Evolutionary conservation across 176 grass and related monocot species (phyloP), one percentile per base, ranked within the genome.

Genomic region (Carex kokanica): DNA sequence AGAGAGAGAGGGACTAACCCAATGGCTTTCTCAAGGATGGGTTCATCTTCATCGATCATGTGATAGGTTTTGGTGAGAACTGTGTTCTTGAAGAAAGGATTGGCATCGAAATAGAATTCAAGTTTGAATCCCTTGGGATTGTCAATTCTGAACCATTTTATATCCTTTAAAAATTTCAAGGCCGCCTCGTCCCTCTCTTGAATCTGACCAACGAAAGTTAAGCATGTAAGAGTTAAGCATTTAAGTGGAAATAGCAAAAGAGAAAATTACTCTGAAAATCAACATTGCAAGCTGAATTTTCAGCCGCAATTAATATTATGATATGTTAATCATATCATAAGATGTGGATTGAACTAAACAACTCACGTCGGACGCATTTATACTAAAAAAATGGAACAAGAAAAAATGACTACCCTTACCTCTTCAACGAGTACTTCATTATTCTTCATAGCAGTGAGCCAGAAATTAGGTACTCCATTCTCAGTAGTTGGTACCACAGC

Each of bases 11-110:
- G 58, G 5, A 11, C 45, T 49, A 80, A 95, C 96, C 96, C 96
- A 73, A 98, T 90, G 47, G 96, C 97, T 88, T 93, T 99, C 83
- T 96, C 97, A 9, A 99, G 84, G 81, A 96, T 92, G 31, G 97
- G 97, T 58, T 99, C 97, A 88, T 99, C 93, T 74, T 95, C 97
- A 84, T 92, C 89, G 0, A 92, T 93, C 93, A 99, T 96, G 78
- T 95, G 91, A 85, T 99, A 99, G 20, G 91, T 92, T 86, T 99
- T 99, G 34, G 97, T 88, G 73, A 99, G 86, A 53, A 95, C 83
- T 23, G 88, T 71, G 41, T 95, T 99, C 89, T 95, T 95, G 77
- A 99, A 99, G 81, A 92, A 93, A 43, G 91, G 89, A 85, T 99
- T 95, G 1, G 86, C 61, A 53, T 95, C 88, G 0, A 99, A 99